Conservation (phyloP, 2,329 filamentous ascomycete species). For the Periconia sp. region DNA sequence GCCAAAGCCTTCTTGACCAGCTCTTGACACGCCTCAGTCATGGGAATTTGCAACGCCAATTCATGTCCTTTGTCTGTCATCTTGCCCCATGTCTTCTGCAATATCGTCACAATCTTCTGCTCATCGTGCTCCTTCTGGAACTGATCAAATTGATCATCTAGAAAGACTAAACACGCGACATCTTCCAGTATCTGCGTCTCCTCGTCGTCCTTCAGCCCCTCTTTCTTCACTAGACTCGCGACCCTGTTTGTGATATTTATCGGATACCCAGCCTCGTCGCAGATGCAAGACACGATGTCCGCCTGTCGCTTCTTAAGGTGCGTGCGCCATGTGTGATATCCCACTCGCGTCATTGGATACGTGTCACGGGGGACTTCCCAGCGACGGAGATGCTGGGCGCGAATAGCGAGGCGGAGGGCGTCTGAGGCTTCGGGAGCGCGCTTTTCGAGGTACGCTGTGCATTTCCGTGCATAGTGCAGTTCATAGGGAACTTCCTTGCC, state of each 20-base stretch:
- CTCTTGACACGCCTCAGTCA: slow-evolving; percentile 36
- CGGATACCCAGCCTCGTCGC: slow-evolving; percentile 57
- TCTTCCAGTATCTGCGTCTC: slow-evolving; percentile 82
- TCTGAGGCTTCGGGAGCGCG: slow-evolving; percentile 69
- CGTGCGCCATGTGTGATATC: slow-evolving; percentile 81
- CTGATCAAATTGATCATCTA: slow-evolving; percentile 84
- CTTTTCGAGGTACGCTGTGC: slow-evolving; percentile 73
- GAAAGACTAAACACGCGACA: slow-evolving; percentile 83
- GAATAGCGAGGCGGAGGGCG: slow-evolving; percentile 74
- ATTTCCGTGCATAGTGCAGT: slow-evolving; percentile 80
- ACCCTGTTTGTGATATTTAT: slow-evolving; percentile 66
- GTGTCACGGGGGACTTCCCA: slow-evolving; percentile 80
- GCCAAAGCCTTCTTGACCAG: slow-evolving; percentile 41
- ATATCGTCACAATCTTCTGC: slow-evolving; percentile 70
- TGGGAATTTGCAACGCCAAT: slow-evolving; percentile 42
- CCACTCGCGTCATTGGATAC: slow-evolving; percentile 75
- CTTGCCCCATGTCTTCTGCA: slow-evolving; percentile 50
- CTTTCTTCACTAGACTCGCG: slow-evolving; percentile 77
- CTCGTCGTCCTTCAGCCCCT: slow-evolving; percentile 67
- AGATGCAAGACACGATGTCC: slow-evolving; percentile 63
- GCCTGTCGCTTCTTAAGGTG: slow-evolving; percentile 76
- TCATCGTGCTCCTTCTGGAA: slow-evolving; percentile 78
- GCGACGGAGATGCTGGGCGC: slow-evolving; percentile 83
- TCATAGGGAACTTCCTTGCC: slow-evolving; percentile 69
- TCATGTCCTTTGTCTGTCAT: slow-evolving; percentile 44